Percentiles rank a stretch among this genome's conserved stretches.
These are phyloP conservation scores for Nematocida sp. DNA, from an alignment of 371 early-diverging fungal species.

Conservation along the genomic window DNA sequence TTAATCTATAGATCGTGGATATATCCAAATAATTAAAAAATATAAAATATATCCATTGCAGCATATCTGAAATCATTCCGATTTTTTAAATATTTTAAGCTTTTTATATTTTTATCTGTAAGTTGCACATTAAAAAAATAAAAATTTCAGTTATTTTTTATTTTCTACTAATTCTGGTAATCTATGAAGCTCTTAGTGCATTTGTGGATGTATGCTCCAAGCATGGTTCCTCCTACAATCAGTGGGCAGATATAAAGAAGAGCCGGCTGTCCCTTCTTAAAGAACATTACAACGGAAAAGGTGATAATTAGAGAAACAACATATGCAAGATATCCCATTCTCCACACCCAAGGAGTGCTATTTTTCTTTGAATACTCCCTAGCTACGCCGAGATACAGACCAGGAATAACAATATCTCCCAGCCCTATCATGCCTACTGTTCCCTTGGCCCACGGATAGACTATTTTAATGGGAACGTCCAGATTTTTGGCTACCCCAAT, in stretches of 20 bases:
- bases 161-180: constrained; percentile 20
- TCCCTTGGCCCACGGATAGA: constrained; percentile 76
- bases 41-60: too few relatives aligned
- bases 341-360: constrained; percentile 80
- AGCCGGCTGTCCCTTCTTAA: constrained; percentile 89
- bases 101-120: background rate
- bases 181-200: constrained; percentile 20
- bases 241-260: constrained; percentile 77
- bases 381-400: constrained; percentile 74
- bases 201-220: constrained; percentile 14
- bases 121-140: too few relatives aligned
- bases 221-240: constrained; percentile 67
- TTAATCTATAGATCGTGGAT: too few relatives aligned
- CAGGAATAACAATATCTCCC: constrained; percentile 92
- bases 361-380: constrained; percentile 65
- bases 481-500: constrained; percentile 87
- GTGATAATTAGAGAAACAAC: constrained; percentile 77
- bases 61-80: too few relatives aligned
- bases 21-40: too few relatives aligned
- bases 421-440: constrained; percentile 82
- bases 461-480: constrained; percentile 87
- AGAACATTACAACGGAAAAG: constrained; percentile 83
- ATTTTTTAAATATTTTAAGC: background rate
- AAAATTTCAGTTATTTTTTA: too few relatives aligned
- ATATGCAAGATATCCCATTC: constrained; percentile 74